Base-by-base conservation (phyloP, 2,329 filamentous ascomycete species). In the Monilinia vaccinii-corymbosi region DNA sequence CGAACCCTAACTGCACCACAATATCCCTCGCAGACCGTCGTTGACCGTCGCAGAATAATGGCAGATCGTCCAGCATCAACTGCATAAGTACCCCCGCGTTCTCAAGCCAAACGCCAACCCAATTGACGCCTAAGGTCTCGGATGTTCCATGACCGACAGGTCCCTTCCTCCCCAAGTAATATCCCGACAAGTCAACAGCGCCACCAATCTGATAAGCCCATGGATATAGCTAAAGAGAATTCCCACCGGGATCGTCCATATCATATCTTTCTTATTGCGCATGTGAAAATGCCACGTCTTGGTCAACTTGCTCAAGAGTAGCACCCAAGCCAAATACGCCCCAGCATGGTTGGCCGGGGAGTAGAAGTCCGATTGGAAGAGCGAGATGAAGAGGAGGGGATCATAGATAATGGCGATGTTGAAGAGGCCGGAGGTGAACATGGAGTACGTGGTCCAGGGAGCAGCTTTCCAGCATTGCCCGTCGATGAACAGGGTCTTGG, bases 381-480 rank as follows among this genome's bases (percentile, higher is more conserved):
- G 36, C 2, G 32, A 23, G 32, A 56, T 77, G 77, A 0, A 49
- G 1, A 85, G 68, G 0, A 72, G 60, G 0, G 67, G 56, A 63
- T 87, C 84, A 64, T 77, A 78, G 48, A 83, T 25, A 1, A 82
- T 58, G 0, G 83, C 78, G 62, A 84, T 81, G 64, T 85, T 85
- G 63, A 81, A 69, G 32, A 84, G 73, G 0, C 75, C 76, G 0
- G 77, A 76, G 44, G 82, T 58, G 65, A 84, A 82, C 9, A 85
- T 78, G n/a, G 79, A 76, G 64, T 83, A 84, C 0, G 77, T 72
- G 23, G 75, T 78, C 77, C 80, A 86, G 0, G 76, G 77, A 63
- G 82, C 76, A 1, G 66, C 57, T 4, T 52, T 65, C 74, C 75
- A 81, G 6, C 76, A 72, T 2, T 65, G 72, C 4, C 71, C 62